Evolutionary conservation across 1,139 yeast species (phyloP), one percentile per base, ranked within the genome.

Genomic region (Nematodospora anomalae): DNA sequence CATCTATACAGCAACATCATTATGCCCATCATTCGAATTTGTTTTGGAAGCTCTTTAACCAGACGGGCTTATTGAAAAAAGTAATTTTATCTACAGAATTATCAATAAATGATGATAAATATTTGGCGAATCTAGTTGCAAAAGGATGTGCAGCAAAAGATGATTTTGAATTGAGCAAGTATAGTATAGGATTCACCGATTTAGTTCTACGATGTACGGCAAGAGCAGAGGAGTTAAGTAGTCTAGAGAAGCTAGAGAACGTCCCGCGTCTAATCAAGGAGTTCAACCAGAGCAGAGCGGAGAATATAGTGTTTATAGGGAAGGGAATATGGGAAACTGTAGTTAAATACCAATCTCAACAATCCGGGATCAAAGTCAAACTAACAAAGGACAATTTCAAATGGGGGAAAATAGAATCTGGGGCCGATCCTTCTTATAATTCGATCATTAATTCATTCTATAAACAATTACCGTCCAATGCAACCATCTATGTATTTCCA

Each of bases 311-410:
- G 23, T 58, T 84, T 22, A 74, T 84, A 3, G 95, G 95, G 0
- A 83, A 83, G 46, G 90, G 90, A 0, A 81, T 84, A n/a, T 84
- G 89, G 88, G 88, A 82, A 41, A 59, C 72, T 2, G 58, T 83
- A 1, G 67, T 74, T 38, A 64, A 60, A 37, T 60, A 57, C 47
- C 53, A 65, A 35, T 14, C 35, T 4, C 21, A 18, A 8, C 21
- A 8, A 18, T 18, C 8, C 7, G 7, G 21, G 21, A 29, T 30
- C 2, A 45, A 44, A 25, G 37, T 50, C 33, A 57, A 54, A 26
- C 43, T 61, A 23, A 57, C 56, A 14, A 55, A 52, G 22, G 44
- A 35, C 3, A 55, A 51, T 26, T 69, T 70, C 38, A n/a, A 50
- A 14, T 84, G 84, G 79, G 92, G 90, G 0, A 48, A 55, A 40